These are phyloP conservation scores for Wallacemonas sp. DNA, from an alignment of 208 protist species.

Conservation along the genomic window DNA sequence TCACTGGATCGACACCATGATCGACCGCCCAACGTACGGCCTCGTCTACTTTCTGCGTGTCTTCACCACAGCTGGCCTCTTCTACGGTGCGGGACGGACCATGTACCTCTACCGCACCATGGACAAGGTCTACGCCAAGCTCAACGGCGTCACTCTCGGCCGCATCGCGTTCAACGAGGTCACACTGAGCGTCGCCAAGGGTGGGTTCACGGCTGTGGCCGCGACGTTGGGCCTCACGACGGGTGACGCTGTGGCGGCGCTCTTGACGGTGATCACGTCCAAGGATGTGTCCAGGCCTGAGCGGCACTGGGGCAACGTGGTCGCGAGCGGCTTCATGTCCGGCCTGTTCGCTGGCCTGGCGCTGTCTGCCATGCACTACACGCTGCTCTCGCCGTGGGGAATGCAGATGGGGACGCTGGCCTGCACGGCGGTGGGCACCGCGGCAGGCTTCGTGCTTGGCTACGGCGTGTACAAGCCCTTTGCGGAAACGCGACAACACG, in stretches of 20 bases:
- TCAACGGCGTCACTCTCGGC: constrained; percentile 74
- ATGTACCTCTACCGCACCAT: constrained; percentile 86
- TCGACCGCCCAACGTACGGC: constrained; percentile 53
- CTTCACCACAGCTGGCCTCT: constrained; percentile 68
- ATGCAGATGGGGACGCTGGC: constrained; percentile 36
- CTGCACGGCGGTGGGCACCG: constrained; percentile 30
- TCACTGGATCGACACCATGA: constrained; percentile 79
- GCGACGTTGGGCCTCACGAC: constrained; percentile 47
- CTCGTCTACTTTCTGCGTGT: constrained; percentile 68
- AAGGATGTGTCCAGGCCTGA: constrained; percentile 53
- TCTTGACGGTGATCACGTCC: constrained; percentile 20
- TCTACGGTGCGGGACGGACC: constrained; percentile 77
- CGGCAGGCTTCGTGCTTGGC: constrained; percentile 47
- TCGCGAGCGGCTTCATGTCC: constrained; percentile 27
- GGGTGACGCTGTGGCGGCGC: constrained; percentile 50
- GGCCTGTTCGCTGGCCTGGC: constrained; percentile 53
- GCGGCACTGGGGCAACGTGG: constrained; percentile 65
- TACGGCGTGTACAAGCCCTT: constrained; percentile 69
- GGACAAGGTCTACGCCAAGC: constrained; percentile 87
- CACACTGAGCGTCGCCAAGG: constrained; percentile 60
- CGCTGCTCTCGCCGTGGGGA: constrained; percentile 63
- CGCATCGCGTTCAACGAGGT: constrained; percentile 71
- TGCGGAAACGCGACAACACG: constrained; percentile 45
- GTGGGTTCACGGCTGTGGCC: constrained; percentile 42
- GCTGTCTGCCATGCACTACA: constrained; percentile 50